Conservation (phyloP, 768 basidiomycete genomes). For the Paxillus ammoniavirescens region DNA sequence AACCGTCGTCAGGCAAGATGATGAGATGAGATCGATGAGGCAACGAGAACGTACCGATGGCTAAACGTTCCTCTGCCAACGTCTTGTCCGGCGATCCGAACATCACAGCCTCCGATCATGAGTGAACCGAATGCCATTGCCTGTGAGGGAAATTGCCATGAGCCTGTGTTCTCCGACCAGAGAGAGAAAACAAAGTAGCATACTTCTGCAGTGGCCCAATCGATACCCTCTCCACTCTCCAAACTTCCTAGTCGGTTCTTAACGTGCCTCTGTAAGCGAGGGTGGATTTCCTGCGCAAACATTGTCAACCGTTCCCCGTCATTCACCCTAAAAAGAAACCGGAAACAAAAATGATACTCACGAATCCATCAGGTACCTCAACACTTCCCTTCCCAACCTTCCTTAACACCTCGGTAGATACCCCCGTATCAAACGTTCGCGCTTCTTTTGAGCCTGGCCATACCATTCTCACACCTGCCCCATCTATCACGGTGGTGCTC, state of each 20-base stretch:
- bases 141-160: slow-evolving; percentile 32
- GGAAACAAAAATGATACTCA: slow-evolving; percentile 35
- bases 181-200: slow-evolving; percentile 3
- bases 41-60: slow-evolving; percentile 47
- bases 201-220: slow-evolving; percentile 91
- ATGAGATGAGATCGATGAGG: neutral
- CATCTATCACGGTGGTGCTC: slow-evolving; percentile 31
- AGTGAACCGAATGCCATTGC: slow-evolving; percentile 87
- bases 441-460: slow-evolving; percentile 64
- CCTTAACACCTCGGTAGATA: slow-evolving; percentile 47
- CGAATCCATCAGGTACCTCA: slow-evolving; percentile 55
- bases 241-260: slow-evolving; percentile 72
- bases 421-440: slow-evolving; percentile 66
- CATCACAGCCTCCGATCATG: slow-evolving; percentile 77
- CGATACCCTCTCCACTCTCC: slow-evolving; percentile 67
- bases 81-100: slow-evolving; percentile 92
- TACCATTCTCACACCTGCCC: slow-evolving; percentile 28
- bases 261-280: slow-evolving; percentile 75
- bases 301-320: neutral
- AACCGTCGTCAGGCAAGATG: neutral
- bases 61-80: slow-evolving; percentile 90
- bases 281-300: slow-evolving; percentile 64
- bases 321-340: neutral
- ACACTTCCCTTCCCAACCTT: slow-evolving; percentile 72
- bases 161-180: neutral